These are phyloP conservation scores for Solanum hybrid DNA, from an alignment of 305 asterid species.

Conservation along the genomic window DNA sequence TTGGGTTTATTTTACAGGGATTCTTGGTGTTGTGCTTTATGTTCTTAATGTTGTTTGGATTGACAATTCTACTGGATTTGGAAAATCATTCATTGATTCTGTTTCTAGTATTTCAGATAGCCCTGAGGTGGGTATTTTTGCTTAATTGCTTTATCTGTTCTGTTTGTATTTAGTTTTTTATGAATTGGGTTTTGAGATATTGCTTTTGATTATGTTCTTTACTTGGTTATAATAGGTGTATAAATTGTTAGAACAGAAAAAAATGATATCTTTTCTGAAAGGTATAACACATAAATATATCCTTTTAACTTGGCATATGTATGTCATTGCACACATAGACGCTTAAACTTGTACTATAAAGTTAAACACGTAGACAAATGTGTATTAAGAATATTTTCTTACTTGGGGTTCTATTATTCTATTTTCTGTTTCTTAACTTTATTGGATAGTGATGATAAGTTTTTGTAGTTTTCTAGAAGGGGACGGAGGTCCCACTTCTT, in stretches of 20 bases:
- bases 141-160: neutral
- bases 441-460: neutral
- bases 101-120: constrained; percentile 56
- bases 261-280: neutral
- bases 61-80: constrained; percentile 74
- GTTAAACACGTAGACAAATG: neutral
- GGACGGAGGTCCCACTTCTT: neutral
- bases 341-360: too few species aligned
- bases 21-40: constrained; percentile 62
- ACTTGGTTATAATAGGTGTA: neutral
- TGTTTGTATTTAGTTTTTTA: neutral
- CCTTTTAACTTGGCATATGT: neutral
- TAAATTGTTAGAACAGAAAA: neutral
- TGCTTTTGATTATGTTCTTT: neutral
- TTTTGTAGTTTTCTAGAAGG: neutral
- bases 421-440: neutral
- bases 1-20: constrained; percentile 55
- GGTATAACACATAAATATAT: neutral
- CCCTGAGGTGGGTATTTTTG: constrained; percentile 50
- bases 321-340: rapidly evolving
- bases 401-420: neutral
- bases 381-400: too few species aligned
- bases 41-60: constrained; percentile 64
- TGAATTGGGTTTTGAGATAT: neutral
- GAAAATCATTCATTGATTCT: constrained; percentile 54